phyloP scores from a whole-genome alignment of 805 yeast genomes.

The Yarrowia sp. region DNA sequence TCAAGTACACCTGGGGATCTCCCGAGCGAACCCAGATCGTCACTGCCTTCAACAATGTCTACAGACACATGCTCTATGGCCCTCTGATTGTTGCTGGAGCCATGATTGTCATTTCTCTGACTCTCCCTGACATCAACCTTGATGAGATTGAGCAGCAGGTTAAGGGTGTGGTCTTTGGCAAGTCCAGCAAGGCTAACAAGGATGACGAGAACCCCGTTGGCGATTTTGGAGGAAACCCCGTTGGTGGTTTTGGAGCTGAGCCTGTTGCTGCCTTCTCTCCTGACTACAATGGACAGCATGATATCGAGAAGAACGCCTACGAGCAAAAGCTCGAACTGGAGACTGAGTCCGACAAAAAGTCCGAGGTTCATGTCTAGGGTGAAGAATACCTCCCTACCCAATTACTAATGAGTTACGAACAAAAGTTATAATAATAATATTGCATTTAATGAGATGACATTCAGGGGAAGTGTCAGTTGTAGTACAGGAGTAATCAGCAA shows the following conservation, averaged over 20 bases:
- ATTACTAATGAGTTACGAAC: background rate
- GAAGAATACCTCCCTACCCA: background rate
- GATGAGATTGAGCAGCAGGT: slow-evolving; percentile 22
- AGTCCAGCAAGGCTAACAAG: background rate
- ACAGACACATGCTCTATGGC: slow-evolving; percentile 24
- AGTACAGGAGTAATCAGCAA: too few relatives aligned
- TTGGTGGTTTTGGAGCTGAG: slow-evolving; percentile 1
- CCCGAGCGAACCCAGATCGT: slow-evolving; percentile 26
- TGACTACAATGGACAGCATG: slow-evolving; percentile 7
- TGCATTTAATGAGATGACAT: background rate
- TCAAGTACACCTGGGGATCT: slow-evolving; percentile 26
- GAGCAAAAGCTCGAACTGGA: background rate
- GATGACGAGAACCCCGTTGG: slow-evolving; percentile 11
- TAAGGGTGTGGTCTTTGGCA: slow-evolving; percentile 15
- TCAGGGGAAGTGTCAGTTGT: too few relatives aligned
- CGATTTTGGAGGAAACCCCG: slow-evolving; percentile 16
- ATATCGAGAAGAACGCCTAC: slow-evolving; percentile 7
- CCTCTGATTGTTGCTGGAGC: slow-evolving; percentile 25
- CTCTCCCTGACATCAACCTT: slow-evolving; percentile 23
- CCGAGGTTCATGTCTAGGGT: background rate
- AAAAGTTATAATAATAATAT: background rate
- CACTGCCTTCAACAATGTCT: slow-evolving; percentile 25
- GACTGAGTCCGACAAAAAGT: background rate
- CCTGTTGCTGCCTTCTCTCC: slow-evolving; percentile 20
- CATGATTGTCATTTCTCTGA: slow-evolving; percentile 24